Evolutionary conservation across 208 protist species (phyloP), one percentile per base, ranked within the genome.

Genomic region (Endotrypanum monterogeii): DNA sequence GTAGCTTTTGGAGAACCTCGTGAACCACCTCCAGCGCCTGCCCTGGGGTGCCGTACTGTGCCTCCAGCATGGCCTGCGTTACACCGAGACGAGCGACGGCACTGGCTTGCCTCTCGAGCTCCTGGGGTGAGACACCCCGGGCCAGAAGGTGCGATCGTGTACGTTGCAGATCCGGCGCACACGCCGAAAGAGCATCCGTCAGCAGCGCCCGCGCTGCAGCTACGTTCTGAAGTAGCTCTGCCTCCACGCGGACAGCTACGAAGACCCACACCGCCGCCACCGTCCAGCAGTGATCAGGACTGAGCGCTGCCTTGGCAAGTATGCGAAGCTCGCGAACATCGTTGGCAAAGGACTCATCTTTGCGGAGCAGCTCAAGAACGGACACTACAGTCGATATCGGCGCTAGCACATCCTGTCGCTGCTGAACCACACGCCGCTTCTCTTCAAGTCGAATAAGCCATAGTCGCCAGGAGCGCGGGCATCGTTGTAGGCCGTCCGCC

Each of bases 401-500:
- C 25, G 62, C 55, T 28, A 74, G 58, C 32, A 44, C 20, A 39
- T 55, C 66, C 41, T 71, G 71, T n/a, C 62, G 46, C 20, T 55
- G 37, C 23, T 78, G 50, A 20, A 82, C 77, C 16, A 23, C 44
- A 39, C 70, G 58, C 51, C 73, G 72, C 77, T 37, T 71, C 58
- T 67, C 78, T 58, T 93, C 85, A 61, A 96, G 67, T 54, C 82
- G 82, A 83, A 96, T 87, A 37, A 90, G 78, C 89, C 91, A 96
- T 44, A 96, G 73, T 46, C 79, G 67, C 25, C 72, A 72, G 23
- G 87, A 91, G 16, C 71, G 79, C 44, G 89, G 91, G 82, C 80
- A 86, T 65, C 63, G 60, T 18, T 37, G 50, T 28, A 87, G 30
- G 1, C 78, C 82, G 14, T 76, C 74, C 41, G 51, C 32, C 56